Evolutionary conservation across 225 moss, liverwort and hornwort genomes (phyloP), one percentile per base, ranked within the genome.

Genomic region (Bryum argenteum): DNA sequence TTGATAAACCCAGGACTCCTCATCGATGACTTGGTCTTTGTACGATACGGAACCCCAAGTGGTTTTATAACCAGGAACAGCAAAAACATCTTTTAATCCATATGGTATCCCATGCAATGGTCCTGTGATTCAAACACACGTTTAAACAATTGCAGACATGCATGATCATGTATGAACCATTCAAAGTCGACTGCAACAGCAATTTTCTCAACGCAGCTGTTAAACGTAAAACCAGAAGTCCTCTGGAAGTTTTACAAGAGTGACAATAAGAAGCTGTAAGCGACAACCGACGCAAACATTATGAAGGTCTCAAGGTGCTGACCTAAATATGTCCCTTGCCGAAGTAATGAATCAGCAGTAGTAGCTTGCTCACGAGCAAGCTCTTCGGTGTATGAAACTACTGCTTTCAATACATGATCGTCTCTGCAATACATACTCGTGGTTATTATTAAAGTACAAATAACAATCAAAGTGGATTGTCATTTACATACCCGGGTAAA

Each of bases 41-140:
- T 79, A 90, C 61, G 72, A 11, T 10, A 21, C 58, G 48, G 85
- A 68, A 40, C 90, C 85, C 90, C 86, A 90, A 17, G 90, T 90
- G 53, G 90, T 90, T 78, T 61, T 88, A 43, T 90, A 90, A 54
- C 80, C 82, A 50, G 88, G 88, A 22, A 90, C 90, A 37, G 88
- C 84, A n/a, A 78, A 81, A 28, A 78, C 78, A 48, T 90, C 90
- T 72, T 88, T 90, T 58, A 90, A 66, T 10, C 88, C 90, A 52
- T 90, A 90, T 11, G 88, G 90, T 54, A 90, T 82, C 61, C 90
- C 86, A 58, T 88, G 90, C 60, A 90, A 80, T 62, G 88, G 86
- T 51, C 88, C 90, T 88, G 79, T 67, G 71, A 42, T 10, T 38
- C 21, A 21, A 33, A 57, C 38, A 10, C 33, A 56, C 44, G 52